Evolutionary conservation across 495 filamentous ascomycete species (phyloP).

Genomic region (Choiromyces venosus): DNA sequence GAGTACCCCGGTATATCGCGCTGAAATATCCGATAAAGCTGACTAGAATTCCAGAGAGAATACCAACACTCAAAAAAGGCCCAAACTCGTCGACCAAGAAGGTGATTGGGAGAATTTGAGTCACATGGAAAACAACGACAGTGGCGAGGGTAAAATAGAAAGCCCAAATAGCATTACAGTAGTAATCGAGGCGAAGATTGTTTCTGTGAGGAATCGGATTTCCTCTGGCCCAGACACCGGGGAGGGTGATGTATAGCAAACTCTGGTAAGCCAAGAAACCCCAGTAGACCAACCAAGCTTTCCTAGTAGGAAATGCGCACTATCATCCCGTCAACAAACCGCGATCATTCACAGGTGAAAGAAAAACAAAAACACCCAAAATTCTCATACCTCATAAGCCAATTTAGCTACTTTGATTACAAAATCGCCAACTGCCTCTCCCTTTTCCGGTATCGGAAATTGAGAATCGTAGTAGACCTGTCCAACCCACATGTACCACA

Average conservation of each 20-base stretch:
- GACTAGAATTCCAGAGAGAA: slow-evolving; percentile 77
- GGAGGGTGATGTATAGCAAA: slow-evolving; percentile 72
- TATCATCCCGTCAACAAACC: background rate
- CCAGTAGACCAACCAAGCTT: slow-evolving; percentile 93
- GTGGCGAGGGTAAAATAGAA: slow-evolving; percentile 79
- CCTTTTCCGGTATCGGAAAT: slow-evolving; percentile 61
- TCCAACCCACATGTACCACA: slow-evolving; percentile 99
- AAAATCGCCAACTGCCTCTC: slow-evolving; percentile 64
- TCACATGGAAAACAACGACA: slow-evolving; percentile 64
- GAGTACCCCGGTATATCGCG: slow-evolving; percentile 67
- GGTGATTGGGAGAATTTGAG: slow-evolving; percentile 81
- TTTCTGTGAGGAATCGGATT: slow-evolving; percentile 77
- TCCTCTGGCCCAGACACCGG: slow-evolving; percentile 75
- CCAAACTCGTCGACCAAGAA: slow-evolving; percentile 95
- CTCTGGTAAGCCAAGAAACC: slow-evolving; percentile 77
- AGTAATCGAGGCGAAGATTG: slow-evolving; percentile 81
- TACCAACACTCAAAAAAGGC: slow-evolving; percentile 79
- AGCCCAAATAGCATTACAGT: slow-evolving; percentile 80
- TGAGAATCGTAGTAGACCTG: slow-evolving; percentile 83
- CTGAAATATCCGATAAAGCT: slow-evolving; percentile 79
- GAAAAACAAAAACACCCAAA: background rate
- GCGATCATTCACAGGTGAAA: background rate
- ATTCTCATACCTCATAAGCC: slow-evolving; percentile 54
- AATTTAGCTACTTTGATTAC: slow-evolving; percentile 59
- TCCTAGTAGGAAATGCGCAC: slow-evolving; percentile 69